Base-by-base conservation (phyloP, 1,139 yeast species). In the Nakaseomyces delphensis region DNA sequence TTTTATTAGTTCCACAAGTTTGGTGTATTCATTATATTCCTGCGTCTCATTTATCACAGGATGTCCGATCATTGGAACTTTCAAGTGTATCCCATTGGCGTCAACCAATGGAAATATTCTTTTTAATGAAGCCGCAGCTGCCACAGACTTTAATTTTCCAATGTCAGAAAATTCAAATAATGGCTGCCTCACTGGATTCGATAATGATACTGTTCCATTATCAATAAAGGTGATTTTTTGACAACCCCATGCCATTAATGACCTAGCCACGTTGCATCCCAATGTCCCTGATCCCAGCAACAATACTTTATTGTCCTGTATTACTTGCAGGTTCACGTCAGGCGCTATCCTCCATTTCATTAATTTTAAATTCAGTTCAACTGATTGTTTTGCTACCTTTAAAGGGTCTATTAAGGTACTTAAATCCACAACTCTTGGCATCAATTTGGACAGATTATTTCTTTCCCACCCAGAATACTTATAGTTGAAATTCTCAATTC, bases 271-370 rank as follows among this genome's bases (percentile, higher is more conserved):
- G 57, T 89, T 87, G 48, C 94, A 83, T 0, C 98, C 99, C 11
- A 93, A 69, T 2, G 99, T 93, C 3, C 99, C 99, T 0, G 98
- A 85, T 0, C 99, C 99, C n/a, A 91, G 69, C 14, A 91, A 66
- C 36, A 91, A 64, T 29, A 89, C 83, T 49, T 71, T 79, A 20
- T 81, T 74, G 11, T 64, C 48, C 48, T 76, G 75, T 20, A 91
- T 68, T 1, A 66, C 58, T 6, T 83, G 87, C 41, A 91, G 68
- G 55, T 91, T 74, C 6, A 91, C 60, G 8, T 77, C 73, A 0
- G 98, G 97, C 0, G 87, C 89, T 23, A 91, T 75, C 52, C 98
- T 72, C 99, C 99, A 91, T 61, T 87, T 87, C 98, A 91, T 93
- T 37, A 91, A 68, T 63, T 84, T 84, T 49, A 93, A 67, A 56